phyloP scores from a whole-genome alignment of 306 rosid genomes.

The Abrus pulchellus region DNA sequence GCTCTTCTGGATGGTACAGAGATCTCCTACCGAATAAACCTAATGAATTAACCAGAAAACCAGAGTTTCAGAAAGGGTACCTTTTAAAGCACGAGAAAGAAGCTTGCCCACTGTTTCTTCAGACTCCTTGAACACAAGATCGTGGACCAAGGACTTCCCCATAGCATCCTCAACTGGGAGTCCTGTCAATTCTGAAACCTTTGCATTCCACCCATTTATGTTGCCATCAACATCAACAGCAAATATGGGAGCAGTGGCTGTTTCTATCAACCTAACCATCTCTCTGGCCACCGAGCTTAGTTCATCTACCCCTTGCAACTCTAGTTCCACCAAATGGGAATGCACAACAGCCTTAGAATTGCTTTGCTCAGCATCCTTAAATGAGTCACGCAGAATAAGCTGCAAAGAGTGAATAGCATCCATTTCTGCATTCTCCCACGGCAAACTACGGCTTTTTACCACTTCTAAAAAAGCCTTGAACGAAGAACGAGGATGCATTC shows the following conservation, averaged over 20 bases:
- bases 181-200: slow-evolving; percentile 94
- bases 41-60: slow-evolving; percentile 24
- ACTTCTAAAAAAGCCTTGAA: slow-evolving; percentile 98
- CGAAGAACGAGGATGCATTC: slow-evolving; percentile 99
- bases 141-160: slow-evolving; percentile 88
- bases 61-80: slow-evolving; percentile 56
- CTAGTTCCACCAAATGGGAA: slow-evolving; percentile 60
- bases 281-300: slow-evolving; percentile 97
- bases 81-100: slow-evolving; percentile 82
- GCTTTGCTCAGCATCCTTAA: slow-evolving; percentile 68
- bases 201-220: slow-evolving; percentile 97
- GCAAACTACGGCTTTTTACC: slow-evolving; percentile 93
- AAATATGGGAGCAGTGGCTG: slow-evolving; percentile 98
- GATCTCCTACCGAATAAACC: slow-evolving; percentile 37
- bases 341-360: slow-evolving; percentile 79
- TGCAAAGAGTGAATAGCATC: slow-evolving; percentile 98
- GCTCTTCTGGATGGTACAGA: slow-evolving; percentile 16
- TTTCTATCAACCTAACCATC: slow-evolving; percentile 98
- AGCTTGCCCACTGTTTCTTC: slow-evolving; percentile 74
- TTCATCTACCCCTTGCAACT: slow-evolving; percentile 88
- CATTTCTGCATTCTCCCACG: slow-evolving; percentile 98
- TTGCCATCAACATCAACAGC: slow-evolving; percentile 87
- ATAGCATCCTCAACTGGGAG: slow-evolving; percentile 89
- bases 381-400: slow-evolving; percentile 92
- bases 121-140: slow-evolving; percentile 88